Evolutionary conservation across 2,329 filamentous ascomycete genomes (phyloP), one percentile per base, ranked within the genome.

Genomic region (Venturia effusa): DNA sequence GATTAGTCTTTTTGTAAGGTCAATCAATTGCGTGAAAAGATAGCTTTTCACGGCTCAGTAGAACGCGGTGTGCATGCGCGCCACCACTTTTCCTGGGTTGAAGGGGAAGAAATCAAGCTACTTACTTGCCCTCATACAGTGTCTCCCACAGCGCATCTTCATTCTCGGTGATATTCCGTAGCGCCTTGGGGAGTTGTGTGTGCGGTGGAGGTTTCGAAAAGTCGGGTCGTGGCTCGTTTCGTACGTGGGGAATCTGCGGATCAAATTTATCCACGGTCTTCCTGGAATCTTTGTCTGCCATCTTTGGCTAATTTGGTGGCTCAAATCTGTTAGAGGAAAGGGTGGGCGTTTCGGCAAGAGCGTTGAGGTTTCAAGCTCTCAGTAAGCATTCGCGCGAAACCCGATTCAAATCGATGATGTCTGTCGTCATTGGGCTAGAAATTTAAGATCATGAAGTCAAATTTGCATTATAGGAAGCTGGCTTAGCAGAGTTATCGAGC

Each of bases 111-210:
- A 55, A 40, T 61, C 45, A 13, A 37, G 43, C 59, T 2, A 83
- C 88, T 67, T 83, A 92, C 89, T 88, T 87, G 76, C 90, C 89
- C 65, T 92, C 87, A 67, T 89, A 87, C 43, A 95, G 75, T 66
- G 90, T 84, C 65, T 92, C 88, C 74, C 90, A 89, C 70, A 91
- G 86, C 69, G 85, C 86, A 39, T 90, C 88, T 11, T 96, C 81
- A 63, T 76, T 76, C 68, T 86, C 81, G 8, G 86, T 75, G 2
- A 81, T 79, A 41, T 79, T 77, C 72, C 85, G 83, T 2, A 86
- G 73, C 39, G 80, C 77, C 60, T 77, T 75, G n/a, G 82, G 80
- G 17, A 86, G 78, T 66, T 77, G 78, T 69, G 79, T 78, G 64
- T 79, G 75, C 57, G 80, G 74, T n/a, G 80, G 73, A 22, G 77